Conservation (phyloP, 371 early-diverging fungal genomes). For the Mucor saturninus region DNA sequence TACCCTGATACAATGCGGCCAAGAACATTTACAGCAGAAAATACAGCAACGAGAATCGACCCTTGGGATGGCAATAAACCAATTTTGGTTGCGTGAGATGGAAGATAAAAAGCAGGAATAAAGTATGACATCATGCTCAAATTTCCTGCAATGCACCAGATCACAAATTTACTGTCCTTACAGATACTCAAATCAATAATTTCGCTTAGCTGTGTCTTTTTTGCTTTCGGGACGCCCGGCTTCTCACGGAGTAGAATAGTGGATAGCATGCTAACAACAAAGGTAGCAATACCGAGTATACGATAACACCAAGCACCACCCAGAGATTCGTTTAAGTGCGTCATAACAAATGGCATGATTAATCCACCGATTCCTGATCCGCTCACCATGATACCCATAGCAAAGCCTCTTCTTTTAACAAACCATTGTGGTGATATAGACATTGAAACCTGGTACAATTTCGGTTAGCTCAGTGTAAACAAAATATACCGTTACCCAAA, state of each 20-base stretch:
- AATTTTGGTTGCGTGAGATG: conserved; percentile 40
- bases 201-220: conserved; percentile 16
- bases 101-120: conserved; percentile 47
- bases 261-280: conserved; percentile 41
- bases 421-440: conserved; percentile 81
- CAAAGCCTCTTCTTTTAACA: conserved; percentile 67
- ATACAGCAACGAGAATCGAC: conserved; percentile 32
- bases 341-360: conserved; percentile 69
- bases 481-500: not conserved
- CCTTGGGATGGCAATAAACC: conserved; percentile 42
- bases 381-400: conserved; percentile 75
- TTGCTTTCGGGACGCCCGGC: conserved; percentile 17
- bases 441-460: conserved; percentile 35
- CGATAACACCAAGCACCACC: conserved; percentile 68
- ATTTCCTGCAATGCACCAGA: conserved; percentile 42
- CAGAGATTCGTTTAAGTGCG: conserved; percentile 55
- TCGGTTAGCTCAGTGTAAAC: not conserved
- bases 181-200: conserved; percentile 26
- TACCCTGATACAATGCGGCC: conserved; percentile 46
- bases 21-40: conserved; percentile 39
- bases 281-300: conserved; percentile 53
- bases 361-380: conserved; percentile 85
- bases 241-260: conserved; percentile 46
- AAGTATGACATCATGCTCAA: conserved; percentile 42
- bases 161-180: conserved; percentile 27